Base-by-base conservation (phyloP, 2,329 filamentous ascomycete species). In the Ustilaginoidea virens region DNA sequence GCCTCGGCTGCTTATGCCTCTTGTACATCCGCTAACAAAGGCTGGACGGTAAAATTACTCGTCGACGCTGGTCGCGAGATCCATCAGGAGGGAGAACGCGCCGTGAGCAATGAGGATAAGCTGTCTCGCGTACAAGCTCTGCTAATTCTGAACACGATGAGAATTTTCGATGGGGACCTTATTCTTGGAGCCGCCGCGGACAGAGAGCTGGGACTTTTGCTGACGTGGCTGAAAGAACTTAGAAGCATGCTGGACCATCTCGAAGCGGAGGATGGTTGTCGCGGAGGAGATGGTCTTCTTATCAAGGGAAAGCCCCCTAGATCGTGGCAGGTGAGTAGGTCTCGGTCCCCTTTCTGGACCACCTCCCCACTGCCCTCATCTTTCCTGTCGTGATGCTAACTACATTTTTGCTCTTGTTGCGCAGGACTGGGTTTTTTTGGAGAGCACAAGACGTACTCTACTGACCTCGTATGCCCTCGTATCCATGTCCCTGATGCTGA, bases 131-230 rank as follows among this genome's bases (percentile, higher is more conserved):
- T 58, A 4, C 59, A 63, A 38, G 59, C 57, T 1, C 43, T 61
- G 12, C 33, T 58, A 11, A 35, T 60, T 9, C 41, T 60, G 17
- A 55, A 61, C 34, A 43, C 49, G 2, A 54, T 63, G 20, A 48
- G 58, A 23, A 44, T 59, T 34, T 55, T 61, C 29, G 58, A 61
- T 23, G 60, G 58, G 0, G 58, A 63, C 28, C 33, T 61, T 4
- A 37, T 43, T 4, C 39, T 62, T 25, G 39, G 52, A 13, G 49
- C 55, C 2, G 46, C 59, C n/a, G 55, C 49, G 0, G 56, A 61
- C 35, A 41, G 52, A 21, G 57, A 61, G 29, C 37, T 49, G 36
- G 32, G 39, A 7, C 39, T 57, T 12, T 27, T 59, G 12, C 28
- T 51, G 28, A 35, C 38, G 4, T 63, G 60, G 59, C 28, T 50